Percentiles rank a stretch among this genome's conserved stretches.
Conservation (phyloP, 305 asterid species). For the Fraxinus platypoda region DNA sequence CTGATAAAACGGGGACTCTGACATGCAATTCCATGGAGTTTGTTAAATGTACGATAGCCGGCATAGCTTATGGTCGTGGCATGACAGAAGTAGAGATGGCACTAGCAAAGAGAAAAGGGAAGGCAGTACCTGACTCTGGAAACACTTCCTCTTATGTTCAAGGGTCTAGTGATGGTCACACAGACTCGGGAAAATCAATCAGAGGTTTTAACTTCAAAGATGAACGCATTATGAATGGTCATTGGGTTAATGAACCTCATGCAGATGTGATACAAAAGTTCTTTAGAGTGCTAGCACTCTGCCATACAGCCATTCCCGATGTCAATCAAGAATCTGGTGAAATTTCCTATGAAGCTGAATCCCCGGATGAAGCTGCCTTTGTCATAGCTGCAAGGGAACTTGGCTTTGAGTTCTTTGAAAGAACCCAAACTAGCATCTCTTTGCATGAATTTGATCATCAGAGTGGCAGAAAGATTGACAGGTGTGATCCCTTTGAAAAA, state of each 20-base stretch:
- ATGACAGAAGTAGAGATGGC: slow-evolving; percentile 94
- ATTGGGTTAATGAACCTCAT: slow-evolving; percentile 68
- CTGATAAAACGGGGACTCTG: slow-evolving; percentile 95
- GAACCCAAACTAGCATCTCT: slow-evolving; percentile 78
- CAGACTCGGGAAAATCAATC: slow-evolving; percentile 38
- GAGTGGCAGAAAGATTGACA: slow-evolving; percentile 55
- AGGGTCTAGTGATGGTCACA: slow-evolving; percentile 23
- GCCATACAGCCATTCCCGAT: slow-evolving; percentile 97
- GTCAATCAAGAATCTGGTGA: slow-evolving; percentile 56
- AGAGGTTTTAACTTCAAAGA: slow-evolving; percentile 89
- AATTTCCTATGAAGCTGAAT: slow-evolving; percentile 89
- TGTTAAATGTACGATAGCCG: slow-evolving; percentile 85
- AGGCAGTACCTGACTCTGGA: slow-evolving; percentile 32
- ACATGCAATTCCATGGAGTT: slow-evolving; percentile 99
- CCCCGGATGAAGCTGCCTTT: slow-evolving; percentile 98
- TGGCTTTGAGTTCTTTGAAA: slow-evolving; percentile 81
- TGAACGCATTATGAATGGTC: slow-evolving; percentile 81
- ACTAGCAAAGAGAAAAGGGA: slow-evolving; percentile 62
- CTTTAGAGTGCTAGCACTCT: slow-evolving; percentile 78
- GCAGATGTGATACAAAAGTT: slow-evolving; percentile 68
- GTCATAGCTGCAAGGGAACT: slow-evolving; percentile 94
- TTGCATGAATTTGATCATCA: slow-evolving; percentile 70
- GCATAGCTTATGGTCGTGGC: slow-evolving; percentile 83
- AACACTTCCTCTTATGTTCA: slow-evolving; percentile 24
- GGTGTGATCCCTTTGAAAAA: slow-evolving; percentile 42